A percentile compares a stretch with the other conserved stretches of the same genome.
phyloP scores from a whole-genome alignment of 202 grass and related monocot species.

The Tripidium arundinaceum region DNA sequence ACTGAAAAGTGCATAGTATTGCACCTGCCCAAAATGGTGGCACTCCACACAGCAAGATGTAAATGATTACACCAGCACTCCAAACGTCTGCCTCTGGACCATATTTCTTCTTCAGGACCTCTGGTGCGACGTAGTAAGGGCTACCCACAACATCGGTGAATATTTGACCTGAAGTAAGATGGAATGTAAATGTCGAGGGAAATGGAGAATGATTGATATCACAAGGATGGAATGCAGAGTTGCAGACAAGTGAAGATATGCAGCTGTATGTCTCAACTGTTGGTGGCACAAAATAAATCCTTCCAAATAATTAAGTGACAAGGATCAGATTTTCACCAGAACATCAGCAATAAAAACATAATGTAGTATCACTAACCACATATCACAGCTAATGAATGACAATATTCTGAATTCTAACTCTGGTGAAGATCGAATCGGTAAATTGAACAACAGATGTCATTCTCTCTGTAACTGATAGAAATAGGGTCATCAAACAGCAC shows the following conservation, averaged over 20 bases:
- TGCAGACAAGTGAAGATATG: background rate
- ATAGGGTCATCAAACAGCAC: background rate
- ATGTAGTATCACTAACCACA: background rate
- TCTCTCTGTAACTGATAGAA: background rate
- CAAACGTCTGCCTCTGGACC: constrained; percentile 90
- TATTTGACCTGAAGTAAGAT: constrained; percentile 55
- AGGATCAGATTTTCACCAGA: background rate
- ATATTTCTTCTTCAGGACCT: constrained; percentile 86
- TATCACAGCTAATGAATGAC: background rate
- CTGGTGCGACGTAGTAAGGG: constrained; percentile 95
- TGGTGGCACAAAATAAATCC: background rate
- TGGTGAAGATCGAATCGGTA: background rate
- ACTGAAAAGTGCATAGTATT: background rate
- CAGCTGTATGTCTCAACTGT: constrained; percentile 1
- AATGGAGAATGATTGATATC: background rate
- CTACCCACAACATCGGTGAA: constrained; percentile 94
- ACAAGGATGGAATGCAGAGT: background rate
- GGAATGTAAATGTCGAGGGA: no score
- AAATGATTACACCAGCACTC: constrained; percentile 95
- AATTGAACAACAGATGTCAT: background rate
- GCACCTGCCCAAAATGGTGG: constrained; percentile 95
- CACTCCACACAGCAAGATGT: constrained; percentile 83
- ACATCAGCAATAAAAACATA: background rate
- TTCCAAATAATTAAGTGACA: background rate
- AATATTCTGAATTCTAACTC: background rate